phyloP scores from a whole-genome alignment of 495 filamentous ascomycete genomes.

The Glonium stellatum region DNA sequence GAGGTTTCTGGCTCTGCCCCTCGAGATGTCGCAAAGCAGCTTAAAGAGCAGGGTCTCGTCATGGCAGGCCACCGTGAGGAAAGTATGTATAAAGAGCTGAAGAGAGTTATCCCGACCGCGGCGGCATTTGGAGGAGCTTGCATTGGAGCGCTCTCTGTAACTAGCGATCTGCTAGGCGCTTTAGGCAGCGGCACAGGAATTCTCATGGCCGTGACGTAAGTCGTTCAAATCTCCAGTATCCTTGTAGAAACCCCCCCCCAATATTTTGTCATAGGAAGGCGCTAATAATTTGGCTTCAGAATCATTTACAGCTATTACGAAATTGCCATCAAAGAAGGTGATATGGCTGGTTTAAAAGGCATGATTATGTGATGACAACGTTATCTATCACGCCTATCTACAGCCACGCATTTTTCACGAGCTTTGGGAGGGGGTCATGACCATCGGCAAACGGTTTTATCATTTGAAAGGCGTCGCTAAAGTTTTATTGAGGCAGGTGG shows the following conservation, averaged over 20 bases:
- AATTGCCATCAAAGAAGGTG: conserved; percentile 94
- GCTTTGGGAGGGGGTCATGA: no score
- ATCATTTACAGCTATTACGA: conserved; percentile 99
- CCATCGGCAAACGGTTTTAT: no score
- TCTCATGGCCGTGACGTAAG: conserved; percentile 65
- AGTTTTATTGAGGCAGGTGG: no score
- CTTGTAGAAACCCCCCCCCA: not conserved
- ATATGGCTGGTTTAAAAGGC: conserved; percentile 80
- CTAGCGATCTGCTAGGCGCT: conserved; percentile 87
- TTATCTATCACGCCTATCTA: no score
- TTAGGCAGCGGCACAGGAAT: conserved; percentile 95
- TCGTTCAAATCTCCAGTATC: not conserved
- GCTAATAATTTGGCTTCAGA: conserved; percentile 43
- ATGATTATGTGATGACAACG: conserved; percentile 46
- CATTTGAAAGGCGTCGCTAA: no score
- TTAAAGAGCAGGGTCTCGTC: conserved; percentile 98
- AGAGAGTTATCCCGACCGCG: conserved; percentile 93
- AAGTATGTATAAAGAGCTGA: conserved; percentile 99
- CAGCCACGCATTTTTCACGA: no score
- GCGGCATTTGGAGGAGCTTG: conserved; percentile 96
- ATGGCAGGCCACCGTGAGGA: conserved; percentile 99
- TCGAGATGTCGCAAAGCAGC: conserved; percentile 97
- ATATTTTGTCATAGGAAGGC: no score
- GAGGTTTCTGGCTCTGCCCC: conserved; percentile 97
- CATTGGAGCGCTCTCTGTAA: conserved; percentile 91